Evolutionary conservation across 2,329 filamentous ascomycete species (phyloP).

Genomic region (Colletotrichum australisinense): DNA sequence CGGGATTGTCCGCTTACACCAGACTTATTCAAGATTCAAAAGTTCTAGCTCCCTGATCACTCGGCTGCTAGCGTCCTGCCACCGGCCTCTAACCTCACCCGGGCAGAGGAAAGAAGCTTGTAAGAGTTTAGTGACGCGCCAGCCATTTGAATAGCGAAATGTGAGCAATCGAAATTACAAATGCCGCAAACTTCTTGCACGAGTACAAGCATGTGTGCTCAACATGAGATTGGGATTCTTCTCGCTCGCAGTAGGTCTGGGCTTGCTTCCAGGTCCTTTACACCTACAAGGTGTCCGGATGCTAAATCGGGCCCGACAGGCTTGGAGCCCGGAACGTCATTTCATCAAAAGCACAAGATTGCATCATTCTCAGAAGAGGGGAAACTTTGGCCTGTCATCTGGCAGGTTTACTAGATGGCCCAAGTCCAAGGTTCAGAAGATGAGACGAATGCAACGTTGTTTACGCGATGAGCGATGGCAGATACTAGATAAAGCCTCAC

Average conservation of each 20-base stretch:
- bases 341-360: too few relatives aligned
- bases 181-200: neutral
- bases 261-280: neutral
- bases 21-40: neutral
- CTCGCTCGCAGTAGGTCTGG: neutral
- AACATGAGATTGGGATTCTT: neutral
- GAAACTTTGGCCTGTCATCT: neutral
- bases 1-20: conserved; percentile 9
- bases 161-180: neutral
- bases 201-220: too few relatives aligned
- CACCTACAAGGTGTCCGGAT: too few relatives aligned
- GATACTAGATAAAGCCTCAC: neutral
- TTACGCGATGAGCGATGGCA: too few relatives aligned
- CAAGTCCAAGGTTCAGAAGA: neutral
- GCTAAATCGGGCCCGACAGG: neutral
- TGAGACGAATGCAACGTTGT: neutral
- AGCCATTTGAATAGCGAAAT: neutral
- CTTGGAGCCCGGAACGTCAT: too few relatives aligned
- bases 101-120: neutral
- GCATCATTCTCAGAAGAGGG: neutral
- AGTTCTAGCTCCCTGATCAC: neutral
- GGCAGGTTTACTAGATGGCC: neutral
- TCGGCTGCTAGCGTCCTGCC: neutral
- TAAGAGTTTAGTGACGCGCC: neutral
- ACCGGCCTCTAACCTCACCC: neutral